Evolutionary conservation across 139 green algal species (phyloP).

Genomic region (Coelastrella sp.): DNA sequence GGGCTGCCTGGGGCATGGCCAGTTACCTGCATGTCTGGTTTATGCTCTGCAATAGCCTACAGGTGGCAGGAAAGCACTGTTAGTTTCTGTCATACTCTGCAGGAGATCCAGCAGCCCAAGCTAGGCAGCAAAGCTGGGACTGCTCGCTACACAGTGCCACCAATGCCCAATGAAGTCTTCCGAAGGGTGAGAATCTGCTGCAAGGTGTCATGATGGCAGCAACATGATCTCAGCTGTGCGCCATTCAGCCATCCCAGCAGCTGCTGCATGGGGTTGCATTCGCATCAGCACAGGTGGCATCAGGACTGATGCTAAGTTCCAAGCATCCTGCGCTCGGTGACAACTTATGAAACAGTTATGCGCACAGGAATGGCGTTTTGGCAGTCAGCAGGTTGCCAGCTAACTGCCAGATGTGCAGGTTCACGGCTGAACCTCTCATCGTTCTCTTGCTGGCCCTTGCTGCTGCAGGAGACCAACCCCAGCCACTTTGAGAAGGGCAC

Average conservation of each 20-base stretch:
- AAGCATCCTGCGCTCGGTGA: no score
- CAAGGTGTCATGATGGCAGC: background rate
- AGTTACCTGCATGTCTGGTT: background rate
- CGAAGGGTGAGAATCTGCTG: constrained; percentile 24
- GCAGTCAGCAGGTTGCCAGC: no score
- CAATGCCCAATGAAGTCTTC: constrained; percentile 34
- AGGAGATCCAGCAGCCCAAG: background rate
- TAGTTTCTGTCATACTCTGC: background rate
- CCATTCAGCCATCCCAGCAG: no score
- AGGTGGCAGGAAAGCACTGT: background rate
- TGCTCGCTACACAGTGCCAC: constrained; percentile 37
- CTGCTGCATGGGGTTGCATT: no score
- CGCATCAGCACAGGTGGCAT: no score
- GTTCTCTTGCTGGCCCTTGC: background rate
- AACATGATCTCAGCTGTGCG: background rate
- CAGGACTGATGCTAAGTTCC: no score
- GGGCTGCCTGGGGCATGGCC: no score
- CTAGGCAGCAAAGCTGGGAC: constrained; percentile 37
- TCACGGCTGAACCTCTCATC: background rate
- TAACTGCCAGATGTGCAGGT: no score
- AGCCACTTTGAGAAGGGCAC: constrained; percentile 43
- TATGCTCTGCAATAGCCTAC: background rate
- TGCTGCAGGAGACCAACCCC: constrained; percentile 32
- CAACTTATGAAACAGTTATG: no score
- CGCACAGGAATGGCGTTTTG: no score